Conservation (phyloP, 257 asterid species). For the Hygrophila difformis region DNA sequence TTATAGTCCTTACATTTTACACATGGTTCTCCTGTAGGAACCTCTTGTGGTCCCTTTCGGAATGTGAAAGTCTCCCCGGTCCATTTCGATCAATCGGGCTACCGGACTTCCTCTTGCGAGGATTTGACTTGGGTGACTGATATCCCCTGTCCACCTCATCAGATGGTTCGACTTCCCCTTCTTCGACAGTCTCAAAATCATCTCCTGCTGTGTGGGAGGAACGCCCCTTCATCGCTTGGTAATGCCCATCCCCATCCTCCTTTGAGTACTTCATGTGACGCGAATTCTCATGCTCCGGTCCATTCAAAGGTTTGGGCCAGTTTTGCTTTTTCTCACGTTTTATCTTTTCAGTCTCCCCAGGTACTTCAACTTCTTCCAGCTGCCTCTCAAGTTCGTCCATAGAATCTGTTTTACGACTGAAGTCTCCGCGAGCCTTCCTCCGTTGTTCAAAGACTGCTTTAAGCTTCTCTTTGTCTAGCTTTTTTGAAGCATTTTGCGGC, state of each 20-base stretch:
- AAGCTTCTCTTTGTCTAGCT: conserved; percentile 56
- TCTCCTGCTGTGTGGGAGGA: conserved; percentile 17
- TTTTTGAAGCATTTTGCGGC: conserved; percentile 25
- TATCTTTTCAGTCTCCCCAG: conserved; percentile 39
- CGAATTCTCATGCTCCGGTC: conserved; percentile 27
- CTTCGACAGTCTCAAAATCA: conserved; percentile 50
- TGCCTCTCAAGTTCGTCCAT: conserved; percentile 74
- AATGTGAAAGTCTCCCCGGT: conserved; percentile 51
- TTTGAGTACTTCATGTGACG: conserved; percentile 18
- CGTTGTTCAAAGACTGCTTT: conserved; percentile 70
- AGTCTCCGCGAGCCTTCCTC: conserved; percentile 60
- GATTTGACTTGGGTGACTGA: conserved; percentile 38
- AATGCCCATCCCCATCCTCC: conserved; percentile 31
- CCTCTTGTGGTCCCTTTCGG: conserved; percentile 72
- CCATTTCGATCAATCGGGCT: conserved; percentile 45
- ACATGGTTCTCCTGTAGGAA: conserved; percentile 63
- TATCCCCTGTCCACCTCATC: conserved; percentile 35
- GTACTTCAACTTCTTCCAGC: conserved; percentile 64
- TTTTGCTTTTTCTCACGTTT: conserved; percentile 32
- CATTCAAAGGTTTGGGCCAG: conserved; percentile 37
- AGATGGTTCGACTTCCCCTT: conserved; percentile 58
- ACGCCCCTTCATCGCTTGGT: neutral
- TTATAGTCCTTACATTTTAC: conserved; percentile 16
- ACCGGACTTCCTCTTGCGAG: conserved; percentile 49
- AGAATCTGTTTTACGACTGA: conserved; percentile 41